Evolutionary conservation across 805 yeast species (phyloP), one percentile per base, ranked within the genome.

Genomic region (Ogataea ganodermae): DNA sequence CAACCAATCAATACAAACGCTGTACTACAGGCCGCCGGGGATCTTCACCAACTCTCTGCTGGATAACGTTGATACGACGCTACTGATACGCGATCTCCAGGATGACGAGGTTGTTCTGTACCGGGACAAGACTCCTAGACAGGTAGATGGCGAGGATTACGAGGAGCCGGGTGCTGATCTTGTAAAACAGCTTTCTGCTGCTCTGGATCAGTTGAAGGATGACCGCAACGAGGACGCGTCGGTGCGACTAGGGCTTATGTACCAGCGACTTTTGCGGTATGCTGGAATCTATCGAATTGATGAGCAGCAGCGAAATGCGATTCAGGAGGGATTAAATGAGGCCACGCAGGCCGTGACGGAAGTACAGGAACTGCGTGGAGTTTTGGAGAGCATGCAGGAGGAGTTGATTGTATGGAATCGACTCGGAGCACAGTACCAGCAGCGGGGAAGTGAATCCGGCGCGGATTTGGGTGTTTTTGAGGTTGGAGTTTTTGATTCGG

Each of bases 41-140:
- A 49, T 57, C 4, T 59, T 58, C 46, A 52, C 61, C 14, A 58
- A 58, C 35, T 52, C 63, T 22, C 43, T 61, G 27, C 35, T 54
- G 20, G 52, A 57, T 12, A 50, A 56, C 20, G 46, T 52, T 17
- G 57, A 53, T 21, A 53, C 60, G 7, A 56, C 58, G 17, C 49
- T 45, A 14, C 45, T 58, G 35, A 50, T 61, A 16, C 48, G 59
- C 41, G 66, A 60, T 36, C 49, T 56, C 8, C 61, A 59, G 28
- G 48, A 44, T 8, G 55, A 54, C 33, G 63, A 58, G 45, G 23
- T 50, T n/a, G 30, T 48, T 18, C 23, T 55, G 28, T 54, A 56
- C 33, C 50, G 50, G 30, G 56, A 54, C 23, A 55, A 51, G 35
- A 50, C 61, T 5, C 37, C 56, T 6, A 35, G 40, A 8, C 59